Conservation (phyloP, 1,139 yeast genomes). For the Hyphopichia burtonii region DNA sequence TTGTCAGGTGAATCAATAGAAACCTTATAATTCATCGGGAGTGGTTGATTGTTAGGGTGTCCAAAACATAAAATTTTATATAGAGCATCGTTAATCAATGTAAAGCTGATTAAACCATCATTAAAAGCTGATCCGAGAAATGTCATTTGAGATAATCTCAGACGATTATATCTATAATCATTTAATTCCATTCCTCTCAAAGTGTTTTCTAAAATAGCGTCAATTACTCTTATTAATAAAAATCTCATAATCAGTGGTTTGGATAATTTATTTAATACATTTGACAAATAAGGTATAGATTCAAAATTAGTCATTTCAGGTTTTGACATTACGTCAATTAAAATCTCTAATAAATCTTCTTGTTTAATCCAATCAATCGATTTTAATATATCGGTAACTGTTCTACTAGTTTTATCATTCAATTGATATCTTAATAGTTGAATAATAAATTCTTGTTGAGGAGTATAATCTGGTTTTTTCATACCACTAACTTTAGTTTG, state of each 20-base stretch:
- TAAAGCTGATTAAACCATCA: conserved; percentile 44
- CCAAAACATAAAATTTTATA: conserved; percentile 67
- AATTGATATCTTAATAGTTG: conserved; percentile 55
- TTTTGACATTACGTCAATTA: conserved; percentile 54
- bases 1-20: conserved; percentile 63
- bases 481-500: conserved; percentile 24
- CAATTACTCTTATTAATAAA: conserved; percentile 51
- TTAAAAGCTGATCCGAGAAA: conserved; percentile 62
- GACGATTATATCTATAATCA: conserved; percentile 59
- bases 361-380: conserved; percentile 49
- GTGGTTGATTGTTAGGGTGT: conserved; percentile 62
- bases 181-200: conserved; percentile 66
- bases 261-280: conserved; percentile 36
- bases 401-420: conserved; percentile 28
- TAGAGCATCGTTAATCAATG: conserved; percentile 52
- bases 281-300: conserved; percentile 50
- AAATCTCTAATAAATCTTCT: conserved; percentile 32
- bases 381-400: conserved; percentile 39
- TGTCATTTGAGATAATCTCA: conserved; percentile 59
- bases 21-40: conserved; percentile 35
- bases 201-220: conserved; percentile 63
- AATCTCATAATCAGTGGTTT: conserved; percentile 8
- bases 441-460: conserved; percentile 51
- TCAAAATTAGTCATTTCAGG: conserved; percentile 66
- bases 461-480: conserved; percentile 21